phyloP scores from a whole-genome alignment of 306 rosid species.

The Quercus aquifolioides region DNA sequence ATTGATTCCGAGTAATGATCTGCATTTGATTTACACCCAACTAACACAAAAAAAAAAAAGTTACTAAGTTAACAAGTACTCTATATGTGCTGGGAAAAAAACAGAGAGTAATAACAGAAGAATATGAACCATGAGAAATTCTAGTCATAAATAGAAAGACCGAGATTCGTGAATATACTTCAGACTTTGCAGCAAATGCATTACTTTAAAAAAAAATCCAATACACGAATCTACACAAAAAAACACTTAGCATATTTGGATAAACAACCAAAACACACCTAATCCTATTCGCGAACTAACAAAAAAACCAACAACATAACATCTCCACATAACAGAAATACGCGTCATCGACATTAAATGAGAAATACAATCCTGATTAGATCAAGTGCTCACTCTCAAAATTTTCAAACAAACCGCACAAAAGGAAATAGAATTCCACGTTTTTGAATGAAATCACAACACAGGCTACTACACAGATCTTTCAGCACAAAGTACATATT shows the following conservation, averaged over 20 bases:
- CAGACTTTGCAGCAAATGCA: not conserved
- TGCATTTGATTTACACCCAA: no score
- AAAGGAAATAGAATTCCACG: not conserved
- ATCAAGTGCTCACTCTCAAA: slow-evolving; percentile 9
- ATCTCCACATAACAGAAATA: not conserved
- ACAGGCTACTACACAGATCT: no score
- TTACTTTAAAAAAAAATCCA: not conserved
- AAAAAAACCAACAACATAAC: not conserved
- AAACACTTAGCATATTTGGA: not conserved
- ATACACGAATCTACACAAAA: not conserved
- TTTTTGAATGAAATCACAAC: not conserved
- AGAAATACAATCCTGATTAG: not conserved
- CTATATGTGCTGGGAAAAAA: not conserved
- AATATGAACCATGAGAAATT: not conserved
- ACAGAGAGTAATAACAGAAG: not conserved
- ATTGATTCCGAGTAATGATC: not conserved
- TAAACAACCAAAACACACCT: not conserved
- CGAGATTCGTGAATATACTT: not conserved
- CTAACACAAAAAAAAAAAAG: no score
- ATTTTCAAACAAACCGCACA: not conserved
- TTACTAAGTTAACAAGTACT: not conserved
- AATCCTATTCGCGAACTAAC: not conserved
- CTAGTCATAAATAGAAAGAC: not conserved
- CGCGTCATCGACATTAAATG: not conserved
- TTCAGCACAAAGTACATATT: not conserved